phyloP scores from a whole-genome alignment of 192 early-diverging fungal species.

The Umbelopsis ramanniana region DNA sequence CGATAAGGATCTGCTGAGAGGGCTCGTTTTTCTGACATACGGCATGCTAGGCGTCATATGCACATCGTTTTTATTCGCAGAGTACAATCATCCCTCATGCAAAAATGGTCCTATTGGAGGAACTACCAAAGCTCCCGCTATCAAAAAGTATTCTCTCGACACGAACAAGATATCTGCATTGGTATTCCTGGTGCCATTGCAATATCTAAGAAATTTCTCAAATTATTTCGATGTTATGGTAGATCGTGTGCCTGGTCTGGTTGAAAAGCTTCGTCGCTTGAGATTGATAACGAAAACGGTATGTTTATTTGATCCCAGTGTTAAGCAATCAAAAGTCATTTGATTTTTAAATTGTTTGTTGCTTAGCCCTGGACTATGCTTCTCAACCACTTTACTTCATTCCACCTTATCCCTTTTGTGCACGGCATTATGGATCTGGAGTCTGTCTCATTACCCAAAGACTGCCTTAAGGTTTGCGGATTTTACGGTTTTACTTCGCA shows the following conservation, averaged over 20 bases:
- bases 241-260: constrained; percentile 50
- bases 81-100: not conserved
- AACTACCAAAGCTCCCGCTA: not conserved
- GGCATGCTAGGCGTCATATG: constrained; percentile 22
- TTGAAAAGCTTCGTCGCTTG: constrained; percentile 33
- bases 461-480: constrained; percentile 52
- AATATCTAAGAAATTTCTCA: constrained; percentile 54
- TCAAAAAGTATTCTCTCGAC: constrained; percentile 18
- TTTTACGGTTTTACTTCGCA: not conserved
- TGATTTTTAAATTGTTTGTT: not conserved
- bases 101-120: not conserved
- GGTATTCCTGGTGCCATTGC: constrained; percentile 51
- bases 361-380: constrained; percentile 36
- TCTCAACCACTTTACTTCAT: constrained; percentile 48
- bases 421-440: constrained; percentile 57
- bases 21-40: no score
- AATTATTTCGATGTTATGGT: constrained; percentile 51
- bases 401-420: constrained; percentile 52
- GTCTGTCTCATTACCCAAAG: constrained; percentile 53
- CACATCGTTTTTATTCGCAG: constrained; percentile 33
- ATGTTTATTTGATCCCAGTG: not conserved
- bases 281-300: not conserved
- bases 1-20: no score
- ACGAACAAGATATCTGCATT: constrained; percentile 48
- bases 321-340: not conserved